Conservation (phyloP, 208 protist species). For the Porcisia hertigi region DNA sequence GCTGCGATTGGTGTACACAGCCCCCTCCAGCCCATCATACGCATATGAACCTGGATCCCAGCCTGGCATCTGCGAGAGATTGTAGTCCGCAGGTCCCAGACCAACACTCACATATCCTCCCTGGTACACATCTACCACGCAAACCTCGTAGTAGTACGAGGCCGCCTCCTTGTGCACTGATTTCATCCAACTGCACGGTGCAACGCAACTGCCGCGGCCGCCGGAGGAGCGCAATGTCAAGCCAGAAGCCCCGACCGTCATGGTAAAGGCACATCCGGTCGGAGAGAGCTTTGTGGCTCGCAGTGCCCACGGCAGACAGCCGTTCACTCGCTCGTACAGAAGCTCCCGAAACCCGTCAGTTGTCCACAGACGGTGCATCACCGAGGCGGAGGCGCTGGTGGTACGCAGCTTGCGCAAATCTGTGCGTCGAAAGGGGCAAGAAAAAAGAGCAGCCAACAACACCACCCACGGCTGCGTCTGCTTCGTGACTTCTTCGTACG, state of each 20-base stretch:
- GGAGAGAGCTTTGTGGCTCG: constrained; percentile 48
- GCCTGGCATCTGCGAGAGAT: constrained; percentile 79
- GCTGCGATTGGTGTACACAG: constrained; percentile 58
- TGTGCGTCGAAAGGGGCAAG: constrained; percentile 50
- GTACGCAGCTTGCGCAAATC: constrained; percentile 64
- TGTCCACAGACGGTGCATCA: constrained; percentile 30
- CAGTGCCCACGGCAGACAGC: constrained; percentile 42
- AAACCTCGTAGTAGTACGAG: constrained; percentile 86
- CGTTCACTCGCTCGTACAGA: constrained; percentile 53
- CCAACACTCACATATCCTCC: constrained; percentile 71
- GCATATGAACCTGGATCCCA: constrained; percentile 78
- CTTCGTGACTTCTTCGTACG: constrained; percentile 14
- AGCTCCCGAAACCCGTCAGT: constrained; percentile 5
- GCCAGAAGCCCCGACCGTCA: constrained; percentile 58
- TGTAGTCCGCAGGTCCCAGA: constrained; percentile 76
- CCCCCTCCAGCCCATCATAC: constrained; percentile 73
- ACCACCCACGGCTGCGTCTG: constrained; percentile 48
- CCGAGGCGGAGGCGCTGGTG: constrained; percentile 17
- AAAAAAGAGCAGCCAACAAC: constrained; percentile 63
- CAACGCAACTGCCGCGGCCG: constrained; percentile 71
- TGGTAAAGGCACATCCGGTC: constrained; percentile 37
- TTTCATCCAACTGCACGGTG: constrained; percentile 51
- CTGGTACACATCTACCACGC: constrained; percentile 68
- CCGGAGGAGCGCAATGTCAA: constrained; percentile 52
- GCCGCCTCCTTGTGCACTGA: constrained; percentile 8